phyloP scores from a whole-genome alignment of 306 rosid genomes.

The Cucumis hystrix region DNA sequence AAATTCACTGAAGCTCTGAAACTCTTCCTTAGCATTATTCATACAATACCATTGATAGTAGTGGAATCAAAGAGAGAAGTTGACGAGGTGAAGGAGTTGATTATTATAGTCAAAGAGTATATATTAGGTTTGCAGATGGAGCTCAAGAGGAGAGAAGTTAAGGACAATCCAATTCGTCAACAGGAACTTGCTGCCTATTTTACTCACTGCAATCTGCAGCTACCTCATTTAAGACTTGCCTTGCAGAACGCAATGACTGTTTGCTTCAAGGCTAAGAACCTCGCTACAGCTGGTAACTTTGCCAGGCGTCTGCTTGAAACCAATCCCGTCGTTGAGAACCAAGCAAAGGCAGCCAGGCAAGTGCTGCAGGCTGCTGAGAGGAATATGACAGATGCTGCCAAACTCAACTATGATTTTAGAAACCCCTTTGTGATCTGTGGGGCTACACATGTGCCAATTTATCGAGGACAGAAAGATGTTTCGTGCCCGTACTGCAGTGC shows the following conservation, averaged over 20 bases:
- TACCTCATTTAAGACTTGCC: conserved; percentile 85
- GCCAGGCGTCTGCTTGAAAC: conserved; percentile 87
- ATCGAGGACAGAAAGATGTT: conserved; percentile 79
- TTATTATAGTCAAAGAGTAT: conserved; percentile 68
- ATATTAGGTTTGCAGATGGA: conserved; percentile 76
- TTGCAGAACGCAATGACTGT: conserved; percentile 57
- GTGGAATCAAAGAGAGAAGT: conserved; percentile 92
- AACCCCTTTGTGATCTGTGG: conserved; percentile 92
- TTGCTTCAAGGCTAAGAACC: conserved; percentile 78
- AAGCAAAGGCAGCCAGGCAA: conserved; percentile 75
- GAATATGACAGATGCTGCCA: conserved; percentile 60
- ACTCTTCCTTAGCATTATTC: conserved; percentile 53
- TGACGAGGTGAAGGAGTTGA: conserved; percentile 82
- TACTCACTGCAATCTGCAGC: conserved; percentile 90
- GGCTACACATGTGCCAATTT: conserved; percentile 76
- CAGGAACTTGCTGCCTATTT: conserved; percentile 97
- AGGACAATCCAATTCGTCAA: conserved; percentile 57
- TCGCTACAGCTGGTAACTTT: conserved; percentile 73
- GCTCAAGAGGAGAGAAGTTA: conserved; percentile 70
- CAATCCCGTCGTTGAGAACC: conserved; percentile 71
- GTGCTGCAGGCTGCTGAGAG: conserved; percentile 86
- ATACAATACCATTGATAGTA: conserved; percentile 66
- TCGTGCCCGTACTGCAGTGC: conserved; percentile 80
- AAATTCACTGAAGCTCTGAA: conserved; percentile 64
- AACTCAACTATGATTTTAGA: conserved; percentile 79